Base-by-base conservation (phyloP, 2,329 filamentous ascomycete genomes). In the Graphium sp. region DNA sequence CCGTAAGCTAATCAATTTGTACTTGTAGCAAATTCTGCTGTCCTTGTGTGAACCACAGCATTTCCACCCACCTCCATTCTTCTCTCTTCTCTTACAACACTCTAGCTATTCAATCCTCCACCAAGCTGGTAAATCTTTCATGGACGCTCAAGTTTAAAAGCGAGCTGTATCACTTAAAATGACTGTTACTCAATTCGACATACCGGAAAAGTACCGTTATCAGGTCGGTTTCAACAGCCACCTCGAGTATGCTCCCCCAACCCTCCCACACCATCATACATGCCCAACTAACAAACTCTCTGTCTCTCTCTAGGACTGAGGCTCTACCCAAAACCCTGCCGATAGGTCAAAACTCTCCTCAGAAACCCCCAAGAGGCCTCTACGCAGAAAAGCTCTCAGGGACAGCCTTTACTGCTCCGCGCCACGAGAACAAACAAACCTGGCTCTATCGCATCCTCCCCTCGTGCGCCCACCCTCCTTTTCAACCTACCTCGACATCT, bases 381-480 rank as follows among this genome's bases (percentile, higher is more conserved):
- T 89, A 89, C 52, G 72, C 81, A 17, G 83, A 92, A 53, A 78
- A 79, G 55, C 61, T 81, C 24, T 79, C 74, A 0, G 76, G 75
- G 6, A 78, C 73, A 2, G 61, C 76, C 18, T 82, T 82, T 45
- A 80, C 74, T 4, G 71, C 74, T 2, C 74, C 75, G 0, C 59
- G 77, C 17, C 58, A 68, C 44, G 65, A 75, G 32, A 81, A 78
- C 50, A 68, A 69, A 42, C 74, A 80, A 46, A 63, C 74, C 22
- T 81, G 75, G 74, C 61, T 80, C 17, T 82, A 82, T 44, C 66
- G 75, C 11, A 70, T 78, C 36, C 53, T 74, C 24, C 74, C 75
- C 2, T 68, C 73, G 0, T 70, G 70, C 32, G 57, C 69, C 1
- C 71, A 80, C 37, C 53, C 55, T 17, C 66, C 48, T 45, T 78